phyloP scores from a whole-genome alignment of 805 yeast species.

The Peterozyma toletana region DNA sequence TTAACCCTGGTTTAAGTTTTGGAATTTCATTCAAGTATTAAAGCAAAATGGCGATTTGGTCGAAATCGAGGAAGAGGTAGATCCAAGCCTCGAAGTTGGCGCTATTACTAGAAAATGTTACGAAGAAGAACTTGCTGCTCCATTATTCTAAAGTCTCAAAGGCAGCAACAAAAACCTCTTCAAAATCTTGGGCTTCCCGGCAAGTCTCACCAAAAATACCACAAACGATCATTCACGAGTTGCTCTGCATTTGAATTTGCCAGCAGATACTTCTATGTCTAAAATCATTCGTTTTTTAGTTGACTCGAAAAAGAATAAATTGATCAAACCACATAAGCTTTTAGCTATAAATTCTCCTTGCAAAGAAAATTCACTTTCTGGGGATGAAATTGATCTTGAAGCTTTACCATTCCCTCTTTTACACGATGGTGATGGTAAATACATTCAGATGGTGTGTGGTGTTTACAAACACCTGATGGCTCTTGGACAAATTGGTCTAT shows the following conservation, averaged over 20 bases:
- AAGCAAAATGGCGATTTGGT: slow-evolving; percentile 18
- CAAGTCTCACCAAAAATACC: slow-evolving; percentile 13
- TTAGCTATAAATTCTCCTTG: slow-evolving; percentile 13
- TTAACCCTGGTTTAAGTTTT: too few relatives aligned
- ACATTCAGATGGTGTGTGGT: slow-evolving; percentile 20
- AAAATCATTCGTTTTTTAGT: slow-evolving; percentile 16
- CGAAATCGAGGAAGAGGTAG: slow-evolving; percentile 16
- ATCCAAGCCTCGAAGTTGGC: slow-evolving; percentile 20
- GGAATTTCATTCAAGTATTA: slow-evolving; percentile 18
- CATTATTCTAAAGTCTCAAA: slow-evolving; percentile 17
- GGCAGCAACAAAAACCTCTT: slow-evolving; percentile 13
- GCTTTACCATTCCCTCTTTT: slow-evolving; percentile 16
- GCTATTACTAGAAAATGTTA: slow-evolving; percentile 20
- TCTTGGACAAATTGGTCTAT: slow-evolving; percentile 22
- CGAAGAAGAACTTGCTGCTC: slow-evolving; percentile 17
- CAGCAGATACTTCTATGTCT: slow-evolving; percentile 14
- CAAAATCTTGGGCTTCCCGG: slow-evolving; percentile 17
- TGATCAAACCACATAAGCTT: slow-evolving; percentile 12
- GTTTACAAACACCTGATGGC: slow-evolving; percentile 19
- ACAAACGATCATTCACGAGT: slow-evolving; percentile 19
- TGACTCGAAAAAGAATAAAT: slow-evolving; percentile 12
- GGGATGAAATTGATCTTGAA: slow-evolving; percentile 14
- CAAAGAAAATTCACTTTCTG: slow-evolving; percentile 13
- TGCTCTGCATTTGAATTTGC: slow-evolving; percentile 18
- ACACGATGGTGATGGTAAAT: slow-evolving; percentile 20